Evolutionary conservation across 768 basidiomycete species (phyloP).

Genomic region (Gymnopilus junonius): DNA sequence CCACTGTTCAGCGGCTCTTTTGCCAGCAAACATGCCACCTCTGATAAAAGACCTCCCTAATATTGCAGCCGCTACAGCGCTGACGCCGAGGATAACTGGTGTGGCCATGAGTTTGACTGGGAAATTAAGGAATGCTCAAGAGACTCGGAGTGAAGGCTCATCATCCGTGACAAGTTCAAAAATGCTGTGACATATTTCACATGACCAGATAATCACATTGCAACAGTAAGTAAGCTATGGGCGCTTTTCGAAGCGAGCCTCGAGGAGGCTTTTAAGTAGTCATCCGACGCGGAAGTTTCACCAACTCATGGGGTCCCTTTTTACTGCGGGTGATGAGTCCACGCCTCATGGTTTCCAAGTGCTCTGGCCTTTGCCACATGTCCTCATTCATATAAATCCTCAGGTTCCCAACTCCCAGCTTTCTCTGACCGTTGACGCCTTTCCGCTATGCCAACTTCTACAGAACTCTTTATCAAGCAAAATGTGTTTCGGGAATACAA

Average conservation of each 20-base stretch:
- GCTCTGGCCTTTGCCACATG: background rate
- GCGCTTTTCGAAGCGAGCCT: background rate
- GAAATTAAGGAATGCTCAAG: background rate
- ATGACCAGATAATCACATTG: no score
- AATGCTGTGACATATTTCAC: background rate
- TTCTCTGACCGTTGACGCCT: no score
- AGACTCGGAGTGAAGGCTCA: background rate
- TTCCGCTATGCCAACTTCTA: background rate
- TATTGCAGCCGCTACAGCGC: constrained; percentile 76
- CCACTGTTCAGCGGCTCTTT: constrained; percentile 79
- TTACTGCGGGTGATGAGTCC: no score
- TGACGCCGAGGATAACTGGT: constrained; percentile 75
- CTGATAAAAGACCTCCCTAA: constrained; percentile 75
- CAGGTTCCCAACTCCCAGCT: background rate
- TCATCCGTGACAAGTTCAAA: background rate
- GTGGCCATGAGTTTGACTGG: constrained; percentile 63
- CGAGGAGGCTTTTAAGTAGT: background rate
- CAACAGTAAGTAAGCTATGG: background rate
- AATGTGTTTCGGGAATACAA: constrained; percentile 32
- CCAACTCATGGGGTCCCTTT: no score
- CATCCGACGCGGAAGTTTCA: background rate
- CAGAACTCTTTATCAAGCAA: constrained; percentile 31
- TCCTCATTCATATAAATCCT: background rate
- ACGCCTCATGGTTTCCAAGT: background rate
- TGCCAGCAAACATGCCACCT: constrained; percentile 60